Percentiles rank a stretch among this genome's conserved stretches.
Conservation (phyloP, 2,329 filamentous ascomycete genomes). For the Emmonsia crescens region DNA sequence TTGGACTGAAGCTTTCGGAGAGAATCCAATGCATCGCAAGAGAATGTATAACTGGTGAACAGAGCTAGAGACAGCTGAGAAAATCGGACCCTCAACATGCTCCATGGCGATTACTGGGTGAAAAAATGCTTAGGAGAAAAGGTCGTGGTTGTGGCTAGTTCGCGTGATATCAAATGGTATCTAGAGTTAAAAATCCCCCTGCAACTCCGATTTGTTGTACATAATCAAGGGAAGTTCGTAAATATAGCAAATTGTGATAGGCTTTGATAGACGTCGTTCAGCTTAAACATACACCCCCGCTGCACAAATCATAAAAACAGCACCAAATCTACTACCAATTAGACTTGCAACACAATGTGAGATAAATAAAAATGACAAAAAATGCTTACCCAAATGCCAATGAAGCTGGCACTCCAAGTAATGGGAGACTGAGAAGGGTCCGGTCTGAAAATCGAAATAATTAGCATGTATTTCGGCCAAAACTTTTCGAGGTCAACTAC, state of each 20-base stretch:
- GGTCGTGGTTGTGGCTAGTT: background rate
- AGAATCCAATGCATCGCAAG: constrained; percentile 52
- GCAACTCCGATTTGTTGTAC: constrained; percentile 27
- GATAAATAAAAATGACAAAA: constrained; percentile 14
- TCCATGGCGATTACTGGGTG: constrained; percentile 8
- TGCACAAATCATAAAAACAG: constrained; percentile 97
- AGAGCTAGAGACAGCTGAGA: constrained; percentile 52
- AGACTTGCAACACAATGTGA: constrained; percentile 9
- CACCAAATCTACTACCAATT: constrained; percentile 57
- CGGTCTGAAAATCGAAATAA: constrained; percentile 50
- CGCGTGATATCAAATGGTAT: constrained; percentile 17
- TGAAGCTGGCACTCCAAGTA: constrained; percentile 77
- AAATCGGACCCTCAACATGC: constrained; percentile 25
- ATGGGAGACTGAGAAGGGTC: constrained; percentile 62
- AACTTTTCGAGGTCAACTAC: constrained; percentile 18
- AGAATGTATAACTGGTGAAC: constrained; percentile 50
- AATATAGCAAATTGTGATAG: background rate
- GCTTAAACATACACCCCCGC: constrained; percentile 92
- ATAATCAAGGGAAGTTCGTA: constrained; percentile 15
- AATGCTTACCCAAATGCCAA: constrained; percentile 70
- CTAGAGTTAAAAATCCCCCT: constrained; percentile 22
- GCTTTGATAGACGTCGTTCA: background rate
- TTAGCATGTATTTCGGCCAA: background rate
- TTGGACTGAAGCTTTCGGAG: constrained; percentile 52
- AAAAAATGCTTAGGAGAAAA: background rate